These are phyloP conservation scores for Candida suzukii DNA, from an alignment of 805 yeast species.

Conservation along the genomic window DNA sequence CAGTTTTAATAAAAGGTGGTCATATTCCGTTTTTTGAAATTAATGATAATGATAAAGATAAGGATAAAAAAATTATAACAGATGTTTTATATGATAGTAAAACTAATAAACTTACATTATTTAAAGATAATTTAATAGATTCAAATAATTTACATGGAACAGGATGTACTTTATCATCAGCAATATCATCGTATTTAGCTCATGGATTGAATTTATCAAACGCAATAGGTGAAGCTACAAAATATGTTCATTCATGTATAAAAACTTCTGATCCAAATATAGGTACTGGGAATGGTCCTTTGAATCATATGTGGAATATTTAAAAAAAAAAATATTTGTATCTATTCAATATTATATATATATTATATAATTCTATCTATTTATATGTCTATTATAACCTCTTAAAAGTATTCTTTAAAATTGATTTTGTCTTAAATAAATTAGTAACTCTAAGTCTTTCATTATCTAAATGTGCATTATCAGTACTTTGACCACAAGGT, in stretches of 20 bases:
- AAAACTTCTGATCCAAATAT: conserved; percentile 31
- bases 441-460: conserved; percentile 79
- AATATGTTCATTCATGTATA: conserved; percentile 59
- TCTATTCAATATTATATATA: background rate
- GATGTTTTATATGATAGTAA: conserved; percentile 48
- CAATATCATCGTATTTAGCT: conserved; percentile 71
- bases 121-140: conserved; percentile 36
- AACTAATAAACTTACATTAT: conserved; percentile 30
- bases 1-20: conserved; percentile 73
- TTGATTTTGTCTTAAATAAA: conserved; percentile 63
- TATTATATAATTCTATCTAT: too few species aligned
- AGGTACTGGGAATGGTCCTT: conserved; percentile 62
- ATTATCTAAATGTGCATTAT: conserved; percentile 87
- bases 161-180: conserved; percentile 77
- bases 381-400: conserved; percentile 27
- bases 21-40: conserved; percentile 39
- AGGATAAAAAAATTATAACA: conserved; percentile 22
- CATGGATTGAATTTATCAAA: conserved; percentile 35
- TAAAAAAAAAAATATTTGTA: background rate
- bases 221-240: conserved; percentile 50
- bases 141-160: conserved; percentile 74
- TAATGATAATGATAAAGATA: conserved; percentile 14
- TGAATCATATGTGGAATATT: conserved; percentile 42
- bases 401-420: conserved; percentile 47
- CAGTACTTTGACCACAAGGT: conserved; percentile 94